Evolutionary conservation across 2,329 filamentous ascomycete species (phyloP).

Genomic region (Clathrospora elynae): DNA sequence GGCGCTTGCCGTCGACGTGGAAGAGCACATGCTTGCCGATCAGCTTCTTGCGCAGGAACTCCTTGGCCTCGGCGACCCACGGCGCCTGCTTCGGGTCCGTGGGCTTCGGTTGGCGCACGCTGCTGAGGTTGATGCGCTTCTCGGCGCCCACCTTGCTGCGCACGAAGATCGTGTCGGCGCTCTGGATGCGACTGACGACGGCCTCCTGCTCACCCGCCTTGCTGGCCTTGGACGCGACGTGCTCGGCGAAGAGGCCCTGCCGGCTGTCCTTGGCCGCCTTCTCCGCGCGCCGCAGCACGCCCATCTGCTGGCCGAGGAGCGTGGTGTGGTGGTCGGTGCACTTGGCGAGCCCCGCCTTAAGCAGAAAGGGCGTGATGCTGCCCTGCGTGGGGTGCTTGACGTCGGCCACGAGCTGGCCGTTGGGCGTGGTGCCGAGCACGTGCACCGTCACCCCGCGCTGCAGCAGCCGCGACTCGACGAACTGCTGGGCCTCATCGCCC

Average conservation of each 20-base stretch:
- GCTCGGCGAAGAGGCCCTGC: conserved; percentile 79
- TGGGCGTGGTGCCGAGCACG: conserved; percentile 84
- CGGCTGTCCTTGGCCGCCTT: conserved; percentile 78
- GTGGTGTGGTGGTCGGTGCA: conserved; percentile 97
- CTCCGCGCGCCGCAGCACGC: conserved; percentile 80
- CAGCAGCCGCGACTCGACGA: conserved; percentile 82
- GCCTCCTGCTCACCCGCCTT: conserved; percentile 73
- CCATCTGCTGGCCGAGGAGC: conserved; percentile 88
- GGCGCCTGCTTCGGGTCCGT: conserved; percentile 85
- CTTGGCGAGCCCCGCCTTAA: conserved; percentile 85
- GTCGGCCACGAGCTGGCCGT: conserved; percentile 87
- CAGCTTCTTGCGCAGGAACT: conserved; percentile 88
- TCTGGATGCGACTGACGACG: conserved; percentile 81
- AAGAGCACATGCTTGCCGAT: conserved; percentile 96
- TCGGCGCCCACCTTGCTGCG: conserved; percentile 83
- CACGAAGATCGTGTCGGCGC: conserved; percentile 86
- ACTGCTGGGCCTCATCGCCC: conserved; percentile 85
- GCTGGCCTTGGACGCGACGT: conserved; percentile 68
- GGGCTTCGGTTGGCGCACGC: conserved; percentile 88
- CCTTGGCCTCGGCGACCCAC: conserved; percentile 92
- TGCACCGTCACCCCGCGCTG: conserved; percentile 84
- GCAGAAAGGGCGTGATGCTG: conserved; percentile 88
- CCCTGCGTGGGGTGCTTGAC: conserved; percentile 82
- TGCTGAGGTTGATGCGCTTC: conserved; percentile 90
- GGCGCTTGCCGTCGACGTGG: conserved; percentile 86